Evolutionary conservation across 2,329 filamentous ascomycete species (phyloP), one percentile per base, ranked within the genome.

Genomic region (Penicillium sp.): DNA sequence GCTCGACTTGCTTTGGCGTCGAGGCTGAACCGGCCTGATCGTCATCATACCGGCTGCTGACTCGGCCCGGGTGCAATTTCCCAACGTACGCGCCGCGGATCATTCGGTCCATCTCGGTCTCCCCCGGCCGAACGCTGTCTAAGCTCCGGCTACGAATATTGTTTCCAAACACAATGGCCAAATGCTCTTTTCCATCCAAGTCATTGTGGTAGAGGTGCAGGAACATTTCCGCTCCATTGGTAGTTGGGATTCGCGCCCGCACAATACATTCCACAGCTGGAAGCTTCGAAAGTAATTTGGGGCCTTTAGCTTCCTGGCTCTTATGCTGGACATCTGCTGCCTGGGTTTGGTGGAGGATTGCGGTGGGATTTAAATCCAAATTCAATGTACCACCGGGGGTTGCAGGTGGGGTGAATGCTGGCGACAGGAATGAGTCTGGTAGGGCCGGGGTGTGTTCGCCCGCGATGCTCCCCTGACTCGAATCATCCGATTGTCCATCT

Each of bases 81-180:
- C 93, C 93, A 2, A 85, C 85, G 69, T 98, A 98, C 46, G 93
- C 93, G 33, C 93, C 93, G 48, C 93, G 76, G 46, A 95, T 91
- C 85, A 98, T 94, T 55, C 93, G 83, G 58, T 75, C 72, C 71
- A 74, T 73, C 59, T 75, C 72, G 5, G 70, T 73, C 70, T 81
- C 63, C 1, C 72, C 73, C 6, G 70, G 69, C 42, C 67, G 62
- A 24, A 72, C 68, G 13, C 66, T 60, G 57, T 75, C 72, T 43
- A 75, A 79, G 82, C 69, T 77, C 68, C 74, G 82, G 81, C 67
- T 80, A 42, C 93, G 80, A 58, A 97, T 96, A 42, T 83, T 77
- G 52, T 84, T 83, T 2, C 93, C 93, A 69, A 98, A 98, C 0
- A 98, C 93, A 64, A 98, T 97, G 17, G 93, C 93, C 45, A 98